Evolutionary conservation across 257 asterid species (phyloP).

Genomic region (Euphrasia confusa): DNA sequence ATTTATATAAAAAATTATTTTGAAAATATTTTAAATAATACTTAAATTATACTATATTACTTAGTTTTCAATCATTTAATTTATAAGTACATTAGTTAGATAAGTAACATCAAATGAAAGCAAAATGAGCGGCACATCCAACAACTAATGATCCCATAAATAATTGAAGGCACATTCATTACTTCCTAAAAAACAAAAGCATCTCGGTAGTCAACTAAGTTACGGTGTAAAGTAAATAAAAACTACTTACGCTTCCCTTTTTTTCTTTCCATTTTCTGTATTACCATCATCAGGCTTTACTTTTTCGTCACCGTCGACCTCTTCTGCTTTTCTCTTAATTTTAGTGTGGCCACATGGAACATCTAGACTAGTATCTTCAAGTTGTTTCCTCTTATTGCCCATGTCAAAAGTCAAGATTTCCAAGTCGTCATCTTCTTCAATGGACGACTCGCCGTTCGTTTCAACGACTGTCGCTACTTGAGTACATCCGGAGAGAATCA

Average conservation of each 20-base stretch:
- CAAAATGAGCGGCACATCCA: too few species aligned
- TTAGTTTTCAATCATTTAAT: too few species aligned
- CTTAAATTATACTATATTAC: too few species aligned
- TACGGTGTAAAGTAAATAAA: too few species aligned
- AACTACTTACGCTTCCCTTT: slow-evolving; percentile 36
- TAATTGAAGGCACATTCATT: too few species aligned
- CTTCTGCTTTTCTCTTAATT: slow-evolving; percentile 39
- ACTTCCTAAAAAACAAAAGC: too few species aligned
- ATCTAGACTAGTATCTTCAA: slow-evolving; percentile 28
- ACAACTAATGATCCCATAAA: too few species aligned
- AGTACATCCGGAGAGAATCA: slow-evolving; percentile 87
- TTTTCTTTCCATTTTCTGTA: slow-evolving; percentile 36
- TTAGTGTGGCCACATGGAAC: slow-evolving; percentile 20
- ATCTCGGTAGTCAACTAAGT: too few species aligned
- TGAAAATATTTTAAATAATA: too few species aligned
- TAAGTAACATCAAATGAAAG: too few species aligned
- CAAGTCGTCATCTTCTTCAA: slow-evolving; percentile 56
- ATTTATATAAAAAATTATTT: too few species aligned
- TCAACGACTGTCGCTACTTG: slow-evolving; percentile 36
- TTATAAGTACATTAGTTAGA: too few species aligned
- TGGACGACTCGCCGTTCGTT: slow-evolving; percentile 34
- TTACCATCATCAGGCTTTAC: slow-evolving; percentile 40
- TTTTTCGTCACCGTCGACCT: slow-evolving; percentile 31
- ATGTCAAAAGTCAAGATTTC: slow-evolving; percentile 36
- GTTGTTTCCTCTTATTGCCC: slow-evolving; percentile 65